These are phyloP conservation scores for Rugonectria rugulosa DNA, from an alignment of 2,329 filamentous ascomycete species.

Conservation along the genomic window DNA sequence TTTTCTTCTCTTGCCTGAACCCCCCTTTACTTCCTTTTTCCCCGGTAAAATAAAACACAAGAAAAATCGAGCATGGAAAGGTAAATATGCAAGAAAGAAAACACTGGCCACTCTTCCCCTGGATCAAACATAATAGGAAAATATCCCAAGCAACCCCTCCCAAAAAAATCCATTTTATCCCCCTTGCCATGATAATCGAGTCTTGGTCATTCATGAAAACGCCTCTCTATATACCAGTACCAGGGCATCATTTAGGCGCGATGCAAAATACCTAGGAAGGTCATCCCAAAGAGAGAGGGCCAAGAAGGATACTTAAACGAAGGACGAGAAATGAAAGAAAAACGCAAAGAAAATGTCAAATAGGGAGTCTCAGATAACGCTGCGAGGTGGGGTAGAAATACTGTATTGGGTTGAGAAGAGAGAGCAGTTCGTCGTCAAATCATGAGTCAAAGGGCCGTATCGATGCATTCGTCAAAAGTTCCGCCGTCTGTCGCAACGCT, in stretches of 20 bases:
- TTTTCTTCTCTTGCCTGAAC: not conserved
- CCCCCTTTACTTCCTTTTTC: constrained; percentile 4
- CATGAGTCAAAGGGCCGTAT: constrained; percentile 20
- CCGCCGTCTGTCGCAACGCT: too few species aligned
- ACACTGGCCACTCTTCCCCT: too few species aligned
- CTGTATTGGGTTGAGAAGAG: constrained; percentile 15
- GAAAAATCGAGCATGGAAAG: too few species aligned
- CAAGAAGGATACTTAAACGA: not conserved
- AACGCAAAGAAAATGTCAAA: not conserved
- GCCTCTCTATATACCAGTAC: not conserved
- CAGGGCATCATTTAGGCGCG: not conserved
- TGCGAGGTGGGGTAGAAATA: not conserved
- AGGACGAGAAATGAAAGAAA: not conserved
- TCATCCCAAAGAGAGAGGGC: not conserved
- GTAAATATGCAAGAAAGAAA: too few species aligned
- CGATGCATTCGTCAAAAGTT: constrained; percentile 12
- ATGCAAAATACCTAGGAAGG: not conserved
- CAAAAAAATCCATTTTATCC: too few species aligned
- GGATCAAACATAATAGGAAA: too few species aligned
- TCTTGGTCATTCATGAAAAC: too few species aligned
- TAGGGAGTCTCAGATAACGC: not conserved
- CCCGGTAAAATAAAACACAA: not conserved
- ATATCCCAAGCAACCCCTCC: too few species aligned
- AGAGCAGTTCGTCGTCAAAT: constrained; percentile 17
- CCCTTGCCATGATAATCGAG: too few species aligned